Base-by-base conservation (phyloP, 352 stramenopile species). In the Pythium myriotylum region DNA sequence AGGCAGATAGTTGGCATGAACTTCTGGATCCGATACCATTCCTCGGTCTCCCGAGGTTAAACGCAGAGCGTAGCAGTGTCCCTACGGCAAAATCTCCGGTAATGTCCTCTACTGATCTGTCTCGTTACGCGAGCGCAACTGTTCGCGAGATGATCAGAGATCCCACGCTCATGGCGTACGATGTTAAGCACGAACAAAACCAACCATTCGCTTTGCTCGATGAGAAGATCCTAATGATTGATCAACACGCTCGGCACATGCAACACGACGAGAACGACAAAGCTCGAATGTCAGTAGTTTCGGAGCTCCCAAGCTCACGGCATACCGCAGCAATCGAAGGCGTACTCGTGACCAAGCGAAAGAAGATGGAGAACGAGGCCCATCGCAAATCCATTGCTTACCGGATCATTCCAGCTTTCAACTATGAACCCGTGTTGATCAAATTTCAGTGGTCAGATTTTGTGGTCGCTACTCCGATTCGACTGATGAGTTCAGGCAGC, bases 401-500 rank as follows among this genome's bases (percentile, higher is more conserved):
- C 20, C 79, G 77, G 17, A 75, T 72, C 20, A 88, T 86, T 22
- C 81, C 81, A 19, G 73, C 79, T 9, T 91, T 91, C 57, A 89
- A 89, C 35, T 89, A 89, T 59, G 67, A 76, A 39, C 77, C 77
- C 0, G 71, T 91, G 33, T 23, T 73, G 13, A 81, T 91, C 54
- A 78, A 86, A 33, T 89, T 91, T 53, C 77, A 91, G 56, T 89
- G 81, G 79, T 89, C 79, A 0, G 79, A 88, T 48, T 91, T 91
- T 33, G 79, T 91, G 8, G 72, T 91, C 16, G 81, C 81, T 5
- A 81, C 64, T 5, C 77, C 81, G 0, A 79, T 88, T 62, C 56
- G 63, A 14, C 41, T 60, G 3, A 58, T 72, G 39, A 68, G 58
- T 39, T 65, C 56, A 3, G 52, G 16, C 0, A 66, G 63, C 23